Percentiles rank a stretch among this genome's conserved stretches.
phyloP scores from a whole-genome alignment of 1,139 yeast species.

The Pichia sp. region DNA sequence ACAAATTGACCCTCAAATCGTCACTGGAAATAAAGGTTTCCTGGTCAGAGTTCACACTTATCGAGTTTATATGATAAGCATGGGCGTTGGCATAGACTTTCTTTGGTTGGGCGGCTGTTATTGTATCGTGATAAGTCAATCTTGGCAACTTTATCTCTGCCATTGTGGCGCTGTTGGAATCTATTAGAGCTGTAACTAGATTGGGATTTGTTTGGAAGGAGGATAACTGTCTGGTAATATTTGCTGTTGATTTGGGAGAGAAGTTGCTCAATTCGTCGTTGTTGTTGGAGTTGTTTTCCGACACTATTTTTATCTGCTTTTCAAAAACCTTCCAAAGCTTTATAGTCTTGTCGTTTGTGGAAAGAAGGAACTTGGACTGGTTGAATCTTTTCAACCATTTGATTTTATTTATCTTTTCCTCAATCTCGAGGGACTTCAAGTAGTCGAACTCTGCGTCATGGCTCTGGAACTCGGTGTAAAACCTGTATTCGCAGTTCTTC shows the following conservation, averaged over 20 bases:
- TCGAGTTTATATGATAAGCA: constrained; percentile 95
- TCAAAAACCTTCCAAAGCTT: constrained; percentile 95
- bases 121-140: constrained; percentile 85
- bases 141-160: constrained; percentile 67
- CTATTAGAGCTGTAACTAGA: constrained; percentile 17
- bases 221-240: constrained; percentile 23
- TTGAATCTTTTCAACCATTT: constrained; percentile 91
- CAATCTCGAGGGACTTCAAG: constrained; percentile 90
- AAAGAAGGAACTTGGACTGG: constrained; percentile 79
- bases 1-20: constrained; percentile 88
- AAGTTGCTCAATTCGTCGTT: not conserved
- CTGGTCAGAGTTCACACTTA: constrained; percentile 92
- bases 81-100: constrained; percentile 92
- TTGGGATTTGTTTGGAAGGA: constrained; percentile 27
- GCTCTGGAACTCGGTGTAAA: constrained; percentile 94
- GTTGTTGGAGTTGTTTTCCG: constrained; percentile 68
- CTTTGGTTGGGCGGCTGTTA: constrained; percentile 92
- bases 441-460: constrained; percentile 99
- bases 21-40: constrained; percentile 93
- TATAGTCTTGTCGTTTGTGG: constrained; percentile 95
- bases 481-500: constrained; percentile 88
- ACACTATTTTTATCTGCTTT: constrained; percentile 84
- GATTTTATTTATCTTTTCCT: constrained; percentile 95
- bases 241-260: constrained; percentile 14
- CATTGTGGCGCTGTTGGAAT: constrained; percentile 14